Evolutionary conservation across 768 basidiomycete species (phyloP).

Genomic region (Psilocybe sp.): DNA sequence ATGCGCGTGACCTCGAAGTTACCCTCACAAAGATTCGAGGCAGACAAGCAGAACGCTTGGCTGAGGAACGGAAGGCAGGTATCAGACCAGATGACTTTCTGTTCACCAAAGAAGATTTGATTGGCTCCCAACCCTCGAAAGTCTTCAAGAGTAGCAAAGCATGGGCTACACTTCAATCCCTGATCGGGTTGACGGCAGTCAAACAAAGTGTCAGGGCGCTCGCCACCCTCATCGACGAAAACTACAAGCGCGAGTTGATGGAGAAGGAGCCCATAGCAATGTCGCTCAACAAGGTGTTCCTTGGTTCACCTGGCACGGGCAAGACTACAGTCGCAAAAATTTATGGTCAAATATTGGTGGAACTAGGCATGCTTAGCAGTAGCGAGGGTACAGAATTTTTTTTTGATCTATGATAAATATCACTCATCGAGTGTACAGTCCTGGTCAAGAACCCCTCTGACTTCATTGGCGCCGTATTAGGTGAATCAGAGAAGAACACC

Average conservation of each 20-base stretch:
- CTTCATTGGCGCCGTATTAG: conserved; percentile 58
- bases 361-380: conserved; percentile 64
- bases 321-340: conserved; percentile 70
- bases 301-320: conserved; percentile 69
- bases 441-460: conserved; percentile 67
- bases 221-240: conserved; percentile 43
- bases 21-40: conserved; percentile 43
- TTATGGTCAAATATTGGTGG: conserved; percentile 62
- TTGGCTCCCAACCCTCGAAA: conserved; percentile 60
- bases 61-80: conserved; percentile 37
- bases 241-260: conserved; percentile 57
- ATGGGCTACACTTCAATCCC: conserved; percentile 48
- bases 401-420: neutral
- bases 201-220: conserved; percentile 52
- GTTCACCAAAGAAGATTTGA: conserved; percentile 52
- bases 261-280: conserved; percentile 52
- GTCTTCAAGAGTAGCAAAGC: conserved; percentile 42
- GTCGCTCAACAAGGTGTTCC: conserved; percentile 62
- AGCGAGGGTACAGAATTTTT: conserved; percentile 52
- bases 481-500: conserved; percentile 62
- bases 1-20: conserved; percentile 59
- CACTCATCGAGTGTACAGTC: conserved; percentile 33
- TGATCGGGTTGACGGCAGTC: conserved; percentile 56
- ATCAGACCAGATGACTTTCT: conserved; percentile 44
- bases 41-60: conserved; percentile 53